A percentile compares a stretch with the other conserved stretches of the same genome.
These are phyloP conservation scores for Acer negundo DNA, from an alignment of 345 rosid genomes.

Conservation along the genomic window DNA sequence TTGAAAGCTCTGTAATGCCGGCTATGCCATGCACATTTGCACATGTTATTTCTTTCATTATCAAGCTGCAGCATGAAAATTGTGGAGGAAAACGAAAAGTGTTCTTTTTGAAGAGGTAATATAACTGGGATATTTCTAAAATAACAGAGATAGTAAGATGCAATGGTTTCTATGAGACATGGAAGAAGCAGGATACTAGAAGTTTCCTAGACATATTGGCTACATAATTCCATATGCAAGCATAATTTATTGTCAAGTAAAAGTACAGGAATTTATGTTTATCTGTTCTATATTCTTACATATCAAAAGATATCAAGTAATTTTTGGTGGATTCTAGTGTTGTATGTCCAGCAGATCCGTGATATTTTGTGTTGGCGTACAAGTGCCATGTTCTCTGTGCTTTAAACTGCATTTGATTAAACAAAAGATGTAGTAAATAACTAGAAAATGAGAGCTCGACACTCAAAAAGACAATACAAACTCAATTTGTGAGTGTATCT, in stretches of 20 bases:
- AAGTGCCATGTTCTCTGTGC: neutral
- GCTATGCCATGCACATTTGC: neutral
- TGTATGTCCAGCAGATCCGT: no score
- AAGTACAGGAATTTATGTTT: neutral
- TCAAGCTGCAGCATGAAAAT: neutral
- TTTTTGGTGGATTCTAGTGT: neutral
- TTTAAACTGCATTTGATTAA: neutral
- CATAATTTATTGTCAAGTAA: slow-evolving; percentile 3
- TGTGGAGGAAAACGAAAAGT: neutral
- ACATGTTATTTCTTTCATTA: neutral
- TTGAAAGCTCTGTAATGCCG: neutral
- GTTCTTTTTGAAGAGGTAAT: neutral
- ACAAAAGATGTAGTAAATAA: neutral
- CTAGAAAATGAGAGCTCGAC: neutral
- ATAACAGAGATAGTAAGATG: neutral
- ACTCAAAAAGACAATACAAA: neutral
- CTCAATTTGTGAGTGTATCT: neutral
- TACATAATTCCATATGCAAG: neutral
- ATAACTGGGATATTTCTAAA: neutral
- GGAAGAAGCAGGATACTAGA: neutral
- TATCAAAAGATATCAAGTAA: neutral
- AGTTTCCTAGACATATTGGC: neutral
- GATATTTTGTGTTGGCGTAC: neutral
- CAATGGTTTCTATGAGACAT: neutral
- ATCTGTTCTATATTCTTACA: neutral